Conservation (phyloP, 768 basidiomycete species). For the Cystobasidiopsis lactophilus region DNA sequence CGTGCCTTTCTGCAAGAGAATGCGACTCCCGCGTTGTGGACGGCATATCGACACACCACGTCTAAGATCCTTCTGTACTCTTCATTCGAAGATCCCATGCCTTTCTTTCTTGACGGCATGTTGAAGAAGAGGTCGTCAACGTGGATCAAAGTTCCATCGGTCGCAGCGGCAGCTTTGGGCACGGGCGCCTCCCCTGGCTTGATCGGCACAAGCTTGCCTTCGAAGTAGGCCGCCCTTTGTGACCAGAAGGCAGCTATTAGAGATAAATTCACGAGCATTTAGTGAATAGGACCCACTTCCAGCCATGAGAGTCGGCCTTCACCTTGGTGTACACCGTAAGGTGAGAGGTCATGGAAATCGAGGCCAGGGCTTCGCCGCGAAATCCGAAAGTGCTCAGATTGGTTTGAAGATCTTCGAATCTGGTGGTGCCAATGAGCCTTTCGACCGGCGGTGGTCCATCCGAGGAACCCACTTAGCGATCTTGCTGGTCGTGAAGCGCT, state of each 20-base stretch:
- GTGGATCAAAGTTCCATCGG: slow-evolving; percentile 74
- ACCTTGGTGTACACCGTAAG: slow-evolving; percentile 80
- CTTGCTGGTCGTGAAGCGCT: slow-evolving; percentile 90
- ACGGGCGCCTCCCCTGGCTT: slow-evolving; percentile 44
- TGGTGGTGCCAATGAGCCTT: no score
- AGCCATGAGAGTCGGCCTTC: slow-evolving; percentile 55
- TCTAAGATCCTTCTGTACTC: slow-evolving; percentile 82
- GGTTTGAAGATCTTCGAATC: slow-evolving; percentile 68
- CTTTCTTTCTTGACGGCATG: slow-evolving; percentile 62
- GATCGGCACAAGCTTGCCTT: slow-evolving; percentile 41
- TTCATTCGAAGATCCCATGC: slow-evolving; percentile 62
- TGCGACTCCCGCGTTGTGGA: slow-evolving; percentile 71
- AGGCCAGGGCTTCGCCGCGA: slow-evolving; percentile 86
- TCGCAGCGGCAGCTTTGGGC: slow-evolving; percentile 77
- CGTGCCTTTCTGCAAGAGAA: slow-evolving; percentile 71
- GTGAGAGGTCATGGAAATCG: slow-evolving; percentile 80
- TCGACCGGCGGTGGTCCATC: no score
- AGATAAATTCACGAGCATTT: background rate
- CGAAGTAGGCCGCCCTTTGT: background rate
- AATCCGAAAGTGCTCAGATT: slow-evolving; percentile 88
- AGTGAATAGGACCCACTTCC: slow-evolving; percentile 46
- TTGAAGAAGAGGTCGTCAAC: slow-evolving; percentile 93
- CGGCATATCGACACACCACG: slow-evolving; percentile 74
- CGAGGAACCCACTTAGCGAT: no score
- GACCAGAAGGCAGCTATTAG: background rate